Base-by-base conservation (phyloP, 1,139 yeast genomes). In the Candida albicans region DNA sequence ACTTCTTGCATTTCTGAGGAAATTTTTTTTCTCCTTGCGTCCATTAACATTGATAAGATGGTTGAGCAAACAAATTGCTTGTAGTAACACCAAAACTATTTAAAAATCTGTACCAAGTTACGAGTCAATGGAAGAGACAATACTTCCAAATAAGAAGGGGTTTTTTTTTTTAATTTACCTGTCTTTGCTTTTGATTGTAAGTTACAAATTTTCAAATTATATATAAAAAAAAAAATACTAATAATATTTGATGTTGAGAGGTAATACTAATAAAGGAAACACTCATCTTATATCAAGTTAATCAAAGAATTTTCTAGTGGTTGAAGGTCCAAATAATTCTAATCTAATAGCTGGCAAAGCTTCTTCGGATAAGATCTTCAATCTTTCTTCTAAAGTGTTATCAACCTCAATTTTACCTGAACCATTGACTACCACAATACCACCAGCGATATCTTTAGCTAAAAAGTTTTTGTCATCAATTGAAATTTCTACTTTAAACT, bases 341-440 rank as follows among this genome's bases (percentile, higher is more conserved):
- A 86, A 74, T 71, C 98, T 84, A 54, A 95, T 84, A 44, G 91
- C 95, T 41, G 99, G 99, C 55, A 95, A 79, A 8, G 96, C 87
- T 59, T 83, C 88, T 64, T 87, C 87, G 39, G 87, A 79, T 59
- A 93, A 77, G 52, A 95, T 73, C 59, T 82, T 79, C 62, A 93
- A 80, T 70, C 99, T 87, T 73, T 91, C 97, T 59, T 89, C 96
- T 60, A 95, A 79, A 33, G 99, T 91, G 73, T 93, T 93, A 69
- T 88, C 77, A 47, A 93, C 89, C 56, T 85, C 91, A 55, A 95
- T 91, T 70, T 87, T 89, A 45, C 96, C 96, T 31, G 79, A 64
- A 35, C 78, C 78, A 61, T 86, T 87, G 47, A 77, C 65, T 41
- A 89, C 77, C 43, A 89, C 66, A 42, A 84, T 89, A 59, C 99